Conservation (phyloP, 2,329 filamentous ascomycete genomes). For the Xylariales sp. region DNA sequence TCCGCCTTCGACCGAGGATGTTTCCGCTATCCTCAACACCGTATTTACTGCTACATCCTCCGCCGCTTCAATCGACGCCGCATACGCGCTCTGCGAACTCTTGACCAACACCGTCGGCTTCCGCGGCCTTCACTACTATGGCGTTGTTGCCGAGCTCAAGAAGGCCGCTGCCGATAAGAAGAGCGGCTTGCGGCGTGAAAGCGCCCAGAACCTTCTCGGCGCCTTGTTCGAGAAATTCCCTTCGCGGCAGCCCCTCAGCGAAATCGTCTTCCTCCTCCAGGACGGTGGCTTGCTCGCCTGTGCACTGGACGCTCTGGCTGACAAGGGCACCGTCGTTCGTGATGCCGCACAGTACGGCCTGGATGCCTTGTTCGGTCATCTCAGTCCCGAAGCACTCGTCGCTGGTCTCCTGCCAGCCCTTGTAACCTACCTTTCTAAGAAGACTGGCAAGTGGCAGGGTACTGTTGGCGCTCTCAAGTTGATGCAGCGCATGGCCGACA, state of each 20-base stretch:
- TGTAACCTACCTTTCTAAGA: constrained; percentile 79
- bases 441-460: constrained; percentile 96
- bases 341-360: constrained; percentile 95
- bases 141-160: constrained; percentile 66
- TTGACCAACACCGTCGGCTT: constrained; percentile 66
- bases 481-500: constrained; percentile 93
- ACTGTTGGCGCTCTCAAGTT: constrained; percentile 87
- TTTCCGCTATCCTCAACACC: constrained; percentile 71
- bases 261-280: constrained; percentile 84
- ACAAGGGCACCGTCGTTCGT: constrained; percentile 89
- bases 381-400: constrained; percentile 85
- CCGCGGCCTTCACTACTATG: constrained; percentile 64
- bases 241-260: constrained; percentile 78
- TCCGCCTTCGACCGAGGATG: constrained; percentile 73
- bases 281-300: constrained; percentile 78
- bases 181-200: constrained; percentile 84
- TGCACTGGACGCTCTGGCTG: constrained; percentile 85
- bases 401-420: constrained; percentile 84
- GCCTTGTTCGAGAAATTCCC: constrained; percentile 93
- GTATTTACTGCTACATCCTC: constrained; percentile 78
- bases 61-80: constrained; percentile 73
- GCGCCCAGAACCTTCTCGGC: constrained; percentile 93
- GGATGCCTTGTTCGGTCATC: constrained; percentile 83
- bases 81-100: constrained; percentile 70
- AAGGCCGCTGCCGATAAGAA: constrained; percentile 95